Evolutionary conservation across 2,329 filamentous ascomycete species (phyloP), one percentile per base, ranked within the genome.

Genomic region (Elsinoe arachidis): DNA sequence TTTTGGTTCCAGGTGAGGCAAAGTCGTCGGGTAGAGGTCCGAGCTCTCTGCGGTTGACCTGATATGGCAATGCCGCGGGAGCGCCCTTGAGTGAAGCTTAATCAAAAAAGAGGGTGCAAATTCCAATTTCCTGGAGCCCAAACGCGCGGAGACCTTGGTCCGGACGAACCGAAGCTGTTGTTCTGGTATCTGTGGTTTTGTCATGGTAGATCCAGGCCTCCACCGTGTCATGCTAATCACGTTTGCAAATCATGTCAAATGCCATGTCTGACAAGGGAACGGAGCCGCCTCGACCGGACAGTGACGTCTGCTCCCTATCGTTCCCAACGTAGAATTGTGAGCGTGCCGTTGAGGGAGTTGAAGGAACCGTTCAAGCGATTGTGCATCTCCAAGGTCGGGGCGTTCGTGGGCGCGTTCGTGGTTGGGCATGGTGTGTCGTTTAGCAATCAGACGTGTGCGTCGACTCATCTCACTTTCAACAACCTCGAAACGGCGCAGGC

Each of bases 1-100:
- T 26, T 46, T 37, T 53, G 49, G 10, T 35, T 10, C 19, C 3
- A 35, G 9, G 34, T 53, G 49, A 53, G 34, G 49, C 49, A 26
- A 35, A 38, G 49, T 53, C 49, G 34, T 53, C 26, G 15, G 11
- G 15, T 12, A 23, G 41, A 38, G 49, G 49, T 53, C 49, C 49
- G 26, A 53, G 49, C 49, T 37, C 33, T 17, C 5, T 10, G 9
- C 33, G 49, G 49, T 11, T 39, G 26, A 21, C 49, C 49, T 19
- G 15, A 53, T 19, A 9, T 14, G 49, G 49, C 33, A 37, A 53
- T 15, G 49, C 33, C 14, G 33, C 17, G 33, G 26, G 26, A 51
- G 21, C 19, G 19, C 21, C 41, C 41, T 46, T 19, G 41, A 14
- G 19, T 46, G 9, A 9, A 11, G 21, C 19, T 19, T 12, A 14